A percentile compares a stretch with the other conserved stretches of the same genome.
Conservation (phyloP, 1,139 yeast genomes). For the Nakaseomyces uthaithaninus region DNA sequence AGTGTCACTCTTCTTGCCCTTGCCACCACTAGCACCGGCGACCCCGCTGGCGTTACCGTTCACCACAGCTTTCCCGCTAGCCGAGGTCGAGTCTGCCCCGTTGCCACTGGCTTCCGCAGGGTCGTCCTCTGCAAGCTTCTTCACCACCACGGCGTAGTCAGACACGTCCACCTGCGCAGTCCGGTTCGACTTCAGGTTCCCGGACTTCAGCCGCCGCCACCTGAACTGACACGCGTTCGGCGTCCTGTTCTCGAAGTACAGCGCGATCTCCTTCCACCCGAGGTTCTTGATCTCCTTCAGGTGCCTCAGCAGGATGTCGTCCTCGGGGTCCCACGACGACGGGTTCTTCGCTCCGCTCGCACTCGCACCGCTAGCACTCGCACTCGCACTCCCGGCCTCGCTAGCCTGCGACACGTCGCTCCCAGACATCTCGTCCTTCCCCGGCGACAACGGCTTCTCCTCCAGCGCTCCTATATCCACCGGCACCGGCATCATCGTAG, state of each 20-base stretch:
- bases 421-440: background rate
- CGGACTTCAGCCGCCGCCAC: conserved; percentile 64
- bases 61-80: too few relatives aligned
- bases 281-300: conserved; percentile 62
- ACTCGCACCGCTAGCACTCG: background rate
- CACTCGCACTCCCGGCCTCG: background rate
- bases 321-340: conserved; percentile 71
- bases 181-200: conserved; percentile 51
- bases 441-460: too few relatives aligned
- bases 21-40: background rate
- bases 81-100: too few relatives aligned
- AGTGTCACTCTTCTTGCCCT: background rate
- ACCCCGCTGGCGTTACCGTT: background rate
- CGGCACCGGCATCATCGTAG: conserved; percentile 4
- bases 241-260: conserved; percentile 58
- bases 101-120: background rate
- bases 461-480: background rate
- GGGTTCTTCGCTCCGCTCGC: conserved; percentile 37
- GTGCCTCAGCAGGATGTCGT: conserved; percentile 58
- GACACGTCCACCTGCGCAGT: conserved; percentile 31
- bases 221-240: conserved; percentile 76
- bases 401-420: background rate
- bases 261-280: conserved; percentile 73
- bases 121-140: background rate
- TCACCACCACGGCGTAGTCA: conserved; percentile 5